Conservation (phyloP, 306 rosid species). For the Medicago ruthenica region DNA sequence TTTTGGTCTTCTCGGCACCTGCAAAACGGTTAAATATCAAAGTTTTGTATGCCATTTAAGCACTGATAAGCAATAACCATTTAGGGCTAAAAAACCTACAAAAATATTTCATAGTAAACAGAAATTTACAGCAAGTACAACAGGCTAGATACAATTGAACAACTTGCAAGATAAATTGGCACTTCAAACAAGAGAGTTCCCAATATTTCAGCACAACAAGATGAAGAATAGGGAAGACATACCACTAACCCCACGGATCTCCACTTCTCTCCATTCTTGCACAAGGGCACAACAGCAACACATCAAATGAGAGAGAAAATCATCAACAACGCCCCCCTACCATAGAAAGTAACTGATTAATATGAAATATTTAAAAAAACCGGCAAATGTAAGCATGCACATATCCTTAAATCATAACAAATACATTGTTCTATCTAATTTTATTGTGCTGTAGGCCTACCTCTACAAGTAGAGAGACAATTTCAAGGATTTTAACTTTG, state of each 20-base stretch:
- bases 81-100: slow-evolving; percentile 6
- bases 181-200: slow-evolving; percentile 2
- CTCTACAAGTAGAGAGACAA: background rate
- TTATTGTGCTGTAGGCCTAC: background rate
- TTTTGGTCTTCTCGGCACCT: slow-evolving; percentile 82
- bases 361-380: slow-evolving; percentile 23
- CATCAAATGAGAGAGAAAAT: slow-evolving; percentile 95
- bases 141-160: background rate
- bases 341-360: slow-evolving; percentile 39
- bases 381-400: slow-evolving; percentile 16
- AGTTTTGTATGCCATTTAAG: background rate
- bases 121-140: background rate
- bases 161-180: background rate
- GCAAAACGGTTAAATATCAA: slow-evolving; percentile 51
- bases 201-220: slow-evolving; percentile 20
- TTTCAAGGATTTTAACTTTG: background rate
- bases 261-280: slow-evolving; percentile 99
- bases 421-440: background rate
- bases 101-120: background rate
- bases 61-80: slow-evolving; percentile 2
- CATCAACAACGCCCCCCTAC: slow-evolving; percentile 91
- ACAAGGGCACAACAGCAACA: slow-evolving; percentile 99
- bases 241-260: slow-evolving; percentile 87
- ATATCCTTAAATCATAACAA: slow-evolving; percentile 20
- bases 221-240: slow-evolving; percentile 40